Percentiles rank a stretch among this genome's conserved stretches.
Conservation (phyloP, 176 grass and related monocot species). For the Carex myosuroides region DNA sequence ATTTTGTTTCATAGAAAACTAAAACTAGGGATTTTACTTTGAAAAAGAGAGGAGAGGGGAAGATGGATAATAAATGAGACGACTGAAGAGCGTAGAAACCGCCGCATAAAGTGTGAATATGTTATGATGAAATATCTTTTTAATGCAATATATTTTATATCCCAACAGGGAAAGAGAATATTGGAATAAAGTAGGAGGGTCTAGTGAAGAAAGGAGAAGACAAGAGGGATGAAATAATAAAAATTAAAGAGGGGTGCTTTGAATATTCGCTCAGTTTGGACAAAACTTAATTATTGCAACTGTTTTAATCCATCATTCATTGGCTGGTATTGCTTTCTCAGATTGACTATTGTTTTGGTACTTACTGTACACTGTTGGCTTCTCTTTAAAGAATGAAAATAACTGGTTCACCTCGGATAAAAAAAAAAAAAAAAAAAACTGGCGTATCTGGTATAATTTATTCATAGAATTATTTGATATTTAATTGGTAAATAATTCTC, state of each 20-base stretch:
- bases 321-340: neutral
- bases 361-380: neutral
- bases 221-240: neutral
- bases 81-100: conserved; percentile 22
- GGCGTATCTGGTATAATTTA: no score
- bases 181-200: conserved; percentile 25
- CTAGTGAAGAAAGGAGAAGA: neutral
- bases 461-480: neutral
- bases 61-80: conserved; percentile 23
- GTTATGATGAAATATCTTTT: conserved; percentile 12
- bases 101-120: conserved; percentile 26
- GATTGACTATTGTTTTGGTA: neutral
- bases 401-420: neutral
- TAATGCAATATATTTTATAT: neutral
- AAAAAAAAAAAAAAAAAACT: no score
- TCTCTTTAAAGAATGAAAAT: neutral
- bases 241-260: conserved; percentile 1
- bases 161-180: conserved; percentile 2
- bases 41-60: neutral
- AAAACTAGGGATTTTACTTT: neutral
- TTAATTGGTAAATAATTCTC: neutral
- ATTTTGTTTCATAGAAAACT: conserved; percentile 2
- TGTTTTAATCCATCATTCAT: neutral
- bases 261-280: conserved; percentile 9
- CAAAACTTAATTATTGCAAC: neutral